Base-by-base conservation (phyloP, 2,329 filamentous ascomycete genomes). In the Epichloe brachyelytri region DNA sequence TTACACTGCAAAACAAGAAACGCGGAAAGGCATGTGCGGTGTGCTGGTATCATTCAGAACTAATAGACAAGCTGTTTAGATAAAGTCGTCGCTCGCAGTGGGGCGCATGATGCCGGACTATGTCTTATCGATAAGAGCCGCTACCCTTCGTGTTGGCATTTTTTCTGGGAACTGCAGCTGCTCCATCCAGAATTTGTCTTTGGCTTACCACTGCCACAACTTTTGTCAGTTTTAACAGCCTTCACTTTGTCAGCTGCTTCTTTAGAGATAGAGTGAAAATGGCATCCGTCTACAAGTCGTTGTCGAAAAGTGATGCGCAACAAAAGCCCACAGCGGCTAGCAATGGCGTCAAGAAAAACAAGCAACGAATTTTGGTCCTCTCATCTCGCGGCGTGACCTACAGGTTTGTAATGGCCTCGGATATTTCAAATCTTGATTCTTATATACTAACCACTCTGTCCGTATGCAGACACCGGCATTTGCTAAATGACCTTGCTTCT, bases 371-470 rank as follows among this genome's bases (percentile, higher is more conserved):
- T 49, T 75, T 98, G 57, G 90, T 97, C 62, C 76, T 98, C 60
- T 93, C 88, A 26, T 96, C 90, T 22, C 78, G 93, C 72, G 93
- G 93, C 56, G 88, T 97, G 49, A 95, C 91, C 36, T 89, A 87
- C 69, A 79, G 86, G 85, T 89, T 71, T 54, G 73, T 56, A 14
- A 30, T 47, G 6, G 4, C 19, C 5, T 46, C 30, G 17, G n/a
- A 19, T 17, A n/a, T 14, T 26, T 17, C 26, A 20, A 43, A n/a
- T 19, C 5, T 7, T n/a, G 14, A 39, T 22, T 19, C 19, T 40
- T 3, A 6, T 11, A 20, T 41, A n/a, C 12, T 44, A 10, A 45
- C 14, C 2, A 51, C n/a, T 38, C 17, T 49, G 22, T 26, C 5
- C 19, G 1, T 48, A 40, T 53, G 39, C 60, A 94, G 91, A 68